Conservation (phyloP, 306 rosid species). For the Rosa lucieae region DNA sequence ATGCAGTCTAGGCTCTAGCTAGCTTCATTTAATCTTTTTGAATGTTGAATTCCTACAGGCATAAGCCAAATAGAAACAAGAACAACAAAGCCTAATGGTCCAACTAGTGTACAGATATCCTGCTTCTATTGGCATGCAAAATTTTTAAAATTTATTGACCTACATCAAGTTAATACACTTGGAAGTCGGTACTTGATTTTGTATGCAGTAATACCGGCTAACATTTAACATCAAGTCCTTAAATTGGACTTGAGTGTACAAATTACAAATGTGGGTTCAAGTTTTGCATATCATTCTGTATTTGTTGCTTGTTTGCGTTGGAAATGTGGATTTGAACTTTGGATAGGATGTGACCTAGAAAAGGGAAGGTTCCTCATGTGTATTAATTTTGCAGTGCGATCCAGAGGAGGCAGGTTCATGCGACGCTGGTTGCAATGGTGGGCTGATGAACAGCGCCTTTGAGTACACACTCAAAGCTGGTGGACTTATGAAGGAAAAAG, state of each 20-base stretch:
- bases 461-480: slow-evolving; percentile 89
- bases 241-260: background rate
- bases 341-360: background rate
- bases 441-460: slow-evolving; percentile 95
- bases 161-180: background rate
- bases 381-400: slow-evolving; percentile 63
- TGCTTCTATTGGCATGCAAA: background rate
- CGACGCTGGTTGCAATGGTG: slow-evolving; percentile 95
- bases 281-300: background rate
- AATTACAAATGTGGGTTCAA: background rate
- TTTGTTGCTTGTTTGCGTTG: background rate
- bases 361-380: background rate
- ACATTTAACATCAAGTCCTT: background rate
- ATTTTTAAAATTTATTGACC: background rate
- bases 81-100: background rate
- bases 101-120: background rate
- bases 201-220: background rate
- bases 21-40: background rate
- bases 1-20: background rate
- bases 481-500: slow-evolving; percentile 86
- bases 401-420: slow-evolving; percentile 82
- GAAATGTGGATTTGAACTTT: background rate
- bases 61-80: background rate
- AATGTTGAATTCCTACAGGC: background rate
- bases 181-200: background rate